Percentiles rank a stretch among this genome's conserved stretches.
Evolutionary conservation across 2,329 filamentous ascomycete genomes (phyloP).

Genomic region (Fusarium lyarnte): DNA sequence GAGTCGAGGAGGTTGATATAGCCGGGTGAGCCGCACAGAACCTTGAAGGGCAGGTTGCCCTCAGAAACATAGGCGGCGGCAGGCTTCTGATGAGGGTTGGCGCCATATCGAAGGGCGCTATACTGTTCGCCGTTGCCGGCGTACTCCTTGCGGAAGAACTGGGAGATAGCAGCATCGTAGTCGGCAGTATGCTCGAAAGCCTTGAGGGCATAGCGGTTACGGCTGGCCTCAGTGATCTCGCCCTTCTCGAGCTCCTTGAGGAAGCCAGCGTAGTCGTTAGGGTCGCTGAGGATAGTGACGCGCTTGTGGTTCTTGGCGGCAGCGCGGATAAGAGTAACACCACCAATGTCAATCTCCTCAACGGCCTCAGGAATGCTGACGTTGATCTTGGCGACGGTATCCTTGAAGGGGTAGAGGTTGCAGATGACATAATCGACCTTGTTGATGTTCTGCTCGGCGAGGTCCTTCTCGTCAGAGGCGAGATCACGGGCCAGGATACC

Average conservation of each 20-base stretch:
- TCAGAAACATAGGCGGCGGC: conserved; percentile 83
- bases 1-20: conserved; percentile 98
- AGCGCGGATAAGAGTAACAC: conserved; percentile 93
- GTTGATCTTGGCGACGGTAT: conserved; percentile 95
- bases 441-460: conserved; percentile 92
- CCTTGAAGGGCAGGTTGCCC: conserved; percentile 89
- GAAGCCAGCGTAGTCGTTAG: conserved; percentile 92
- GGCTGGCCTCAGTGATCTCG: conserved; percentile 84
- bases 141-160: conserved; percentile 98
- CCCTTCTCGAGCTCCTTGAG: conserved; percentile 88
- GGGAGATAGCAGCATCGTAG: conserved; percentile 93
- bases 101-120: conserved; percentile 88
- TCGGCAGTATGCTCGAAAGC: conserved; percentile 98
- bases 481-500: conserved; percentile 94
- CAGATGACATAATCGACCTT: conserved; percentile 97
- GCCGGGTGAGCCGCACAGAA: conserved; percentile 86
- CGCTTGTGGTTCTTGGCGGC: conserved; percentile 98
- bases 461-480: conserved; percentile 94
- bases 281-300: conserved; percentile 95
- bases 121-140: conserved; percentile 86
- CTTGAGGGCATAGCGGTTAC: conserved; percentile 92
- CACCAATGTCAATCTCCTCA: conserved; percentile 98
- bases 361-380: conserved; percentile 97
- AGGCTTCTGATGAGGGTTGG: conserved; percentile 98
- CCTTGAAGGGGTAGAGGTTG: conserved; percentile 99